These are phyloP conservation scores for Pythium aristosporum DNA, from an alignment of 352 stramenopile genomes.

Conservation along the genomic window DNA sequence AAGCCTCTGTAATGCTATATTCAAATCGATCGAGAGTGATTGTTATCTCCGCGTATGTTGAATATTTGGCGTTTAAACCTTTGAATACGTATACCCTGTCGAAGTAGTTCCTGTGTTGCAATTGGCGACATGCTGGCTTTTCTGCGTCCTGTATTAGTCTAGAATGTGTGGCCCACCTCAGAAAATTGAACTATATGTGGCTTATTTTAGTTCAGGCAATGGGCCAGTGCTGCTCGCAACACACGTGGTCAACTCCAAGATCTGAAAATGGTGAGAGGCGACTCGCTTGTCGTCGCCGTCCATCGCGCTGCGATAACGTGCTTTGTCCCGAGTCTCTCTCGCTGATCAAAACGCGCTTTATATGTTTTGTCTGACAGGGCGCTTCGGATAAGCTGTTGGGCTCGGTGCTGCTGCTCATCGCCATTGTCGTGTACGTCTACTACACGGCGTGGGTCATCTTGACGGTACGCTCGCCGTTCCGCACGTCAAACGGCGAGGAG, in stretches of 20 bases:
- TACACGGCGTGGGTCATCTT: slow-evolving; percentile 91
- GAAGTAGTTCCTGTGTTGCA: no score
- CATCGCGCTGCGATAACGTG: background rate
- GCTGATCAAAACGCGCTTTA: background rate
- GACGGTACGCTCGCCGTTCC: slow-evolving; percentile 45
- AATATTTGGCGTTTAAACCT: no score
- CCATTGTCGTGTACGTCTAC: slow-evolving; percentile 87
- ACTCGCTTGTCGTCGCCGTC: no score
- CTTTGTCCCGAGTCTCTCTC: background rate
- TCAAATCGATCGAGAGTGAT: no score
- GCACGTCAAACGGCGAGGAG: background rate
- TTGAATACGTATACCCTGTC: no score
- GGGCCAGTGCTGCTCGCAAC: background rate
- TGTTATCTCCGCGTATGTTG: no score
- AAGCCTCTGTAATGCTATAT: no score
- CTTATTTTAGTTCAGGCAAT: background rate
- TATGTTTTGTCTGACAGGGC: slow-evolving; percentile 30
- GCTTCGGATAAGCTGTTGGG: slow-evolving; percentile 81
- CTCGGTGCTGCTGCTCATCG: slow-evolving; percentile 71
- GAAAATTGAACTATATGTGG: background rate
- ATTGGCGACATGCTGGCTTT: no score
- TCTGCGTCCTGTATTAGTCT: background rate
- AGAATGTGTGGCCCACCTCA: background rate
- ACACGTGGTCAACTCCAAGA: background rate
- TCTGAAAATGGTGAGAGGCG: slow-evolving; percentile 12